These are phyloP conservation scores for Hylodesmum podocarpum DNA, from an alignment of 306 rosid genomes.

Conservation along the genomic window DNA sequence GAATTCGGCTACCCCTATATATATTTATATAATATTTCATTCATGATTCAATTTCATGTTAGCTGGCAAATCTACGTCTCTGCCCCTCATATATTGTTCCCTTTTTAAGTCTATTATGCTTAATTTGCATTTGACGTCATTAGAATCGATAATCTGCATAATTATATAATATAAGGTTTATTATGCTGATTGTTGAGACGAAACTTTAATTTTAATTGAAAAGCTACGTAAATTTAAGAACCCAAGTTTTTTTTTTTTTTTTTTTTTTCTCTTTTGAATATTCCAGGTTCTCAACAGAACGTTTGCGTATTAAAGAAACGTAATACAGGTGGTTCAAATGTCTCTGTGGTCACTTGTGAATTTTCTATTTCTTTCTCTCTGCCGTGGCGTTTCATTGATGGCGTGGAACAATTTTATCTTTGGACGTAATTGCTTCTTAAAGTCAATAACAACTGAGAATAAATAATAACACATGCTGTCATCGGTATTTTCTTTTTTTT, in stretches of 20 bases:
- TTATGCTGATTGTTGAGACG: neutral
- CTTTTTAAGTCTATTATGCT: neutral
- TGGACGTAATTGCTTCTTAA: neutral
- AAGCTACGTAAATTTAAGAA: too few relatives aligned
- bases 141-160: too few relatives aligned
- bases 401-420: neutral
- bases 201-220: too few relatives aligned
- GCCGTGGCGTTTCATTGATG: slow-evolving; percentile 4
- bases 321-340: slow-evolving; percentile 24
- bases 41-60: slow-evolving; percentile 18
- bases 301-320: neutral
- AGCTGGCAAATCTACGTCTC: slow-evolving; percentile 16
- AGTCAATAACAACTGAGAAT: slow-evolving; percentile 15
- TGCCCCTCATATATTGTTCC: neutral
- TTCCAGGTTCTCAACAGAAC: neutral
- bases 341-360: slow-evolving; percentile 1
- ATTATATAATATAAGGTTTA: too few relatives aligned
- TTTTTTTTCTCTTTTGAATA: too few relatives aligned
- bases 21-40: neutral
- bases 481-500: neutral
- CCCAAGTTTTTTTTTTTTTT: too few relatives aligned
- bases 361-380: neutral
- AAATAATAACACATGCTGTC: neutral
- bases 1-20: slow-evolving; percentile 26
- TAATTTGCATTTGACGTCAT: neutral